These are phyloP conservation scores for Penicillium manginii DNA, from an alignment of 495 filamentous ascomycete genomes.

Conservation along the genomic window DNA sequence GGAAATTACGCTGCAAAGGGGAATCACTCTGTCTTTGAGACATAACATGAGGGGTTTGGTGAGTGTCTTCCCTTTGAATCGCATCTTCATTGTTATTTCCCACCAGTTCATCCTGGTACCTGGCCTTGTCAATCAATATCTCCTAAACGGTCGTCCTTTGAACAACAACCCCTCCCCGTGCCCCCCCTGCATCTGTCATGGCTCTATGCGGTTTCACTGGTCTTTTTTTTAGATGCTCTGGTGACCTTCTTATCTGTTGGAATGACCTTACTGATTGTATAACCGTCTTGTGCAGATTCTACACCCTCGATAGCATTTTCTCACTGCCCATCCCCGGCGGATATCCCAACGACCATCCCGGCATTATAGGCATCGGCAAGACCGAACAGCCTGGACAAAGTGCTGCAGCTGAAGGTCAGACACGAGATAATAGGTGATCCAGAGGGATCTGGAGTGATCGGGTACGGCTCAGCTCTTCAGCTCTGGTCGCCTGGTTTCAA, in stretches of 20 bases:
- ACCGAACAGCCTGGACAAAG: background rate
- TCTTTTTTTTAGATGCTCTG: slow-evolving; percentile 28
- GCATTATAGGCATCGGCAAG: background rate
- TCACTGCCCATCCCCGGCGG: slow-evolving; percentile 7
- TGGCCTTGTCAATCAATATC: slow-evolving; percentile 26
- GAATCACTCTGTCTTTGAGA: slow-evolving; percentile 1
- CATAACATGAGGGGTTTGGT: slow-evolving; percentile 25
- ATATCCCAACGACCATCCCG: slow-evolving; percentile 1
- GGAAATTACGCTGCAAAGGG: background rate
- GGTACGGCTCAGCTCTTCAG: slow-evolving; percentile 19
- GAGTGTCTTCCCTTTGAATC: slow-evolving; percentile 14
- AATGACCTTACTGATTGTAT: slow-evolving; percentile 23
- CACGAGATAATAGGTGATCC: slow-evolving; percentile 13
- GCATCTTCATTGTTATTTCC: slow-evolving; percentile 20
- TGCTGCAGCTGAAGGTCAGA: slow-evolving; percentile 6
- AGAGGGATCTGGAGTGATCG: slow-evolving; percentile 11
- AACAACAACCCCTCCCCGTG: slow-evolving; percentile 3
- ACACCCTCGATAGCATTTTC: slow-evolving; percentile 16
- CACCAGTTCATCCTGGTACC: slow-evolving; percentile 7
- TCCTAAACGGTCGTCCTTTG: slow-evolving; percentile 17
- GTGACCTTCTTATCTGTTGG: slow-evolving; percentile 1
- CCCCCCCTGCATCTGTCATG: slow-evolving; percentile 31
- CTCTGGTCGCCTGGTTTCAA: slow-evolving; percentile 12
- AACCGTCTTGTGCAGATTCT: slow-evolving; percentile 18
- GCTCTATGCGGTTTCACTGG: slow-evolving; percentile 25